Percentiles rank a stretch among this genome's conserved stretches.
Evolutionary conservation across 495 filamentous ascomycete genomes (phyloP).

Genomic region (Xylaria scruposa): DNA sequence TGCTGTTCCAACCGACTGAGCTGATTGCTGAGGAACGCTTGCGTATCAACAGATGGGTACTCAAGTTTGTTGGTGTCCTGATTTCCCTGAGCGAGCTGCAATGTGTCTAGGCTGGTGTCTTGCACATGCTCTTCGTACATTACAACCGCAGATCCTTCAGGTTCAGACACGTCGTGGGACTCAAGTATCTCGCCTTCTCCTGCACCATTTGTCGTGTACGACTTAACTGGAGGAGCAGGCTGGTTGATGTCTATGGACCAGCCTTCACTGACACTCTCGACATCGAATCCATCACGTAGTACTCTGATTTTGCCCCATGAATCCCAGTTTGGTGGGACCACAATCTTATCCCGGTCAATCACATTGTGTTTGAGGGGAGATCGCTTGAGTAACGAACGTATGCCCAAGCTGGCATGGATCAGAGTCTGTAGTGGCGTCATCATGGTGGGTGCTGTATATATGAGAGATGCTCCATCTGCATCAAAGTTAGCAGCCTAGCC

Average conservation of each 20-base stretch:
- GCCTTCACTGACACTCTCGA: conserved; percentile 81
- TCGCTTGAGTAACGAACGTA: conserved; percentile 85
- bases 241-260: conserved; percentile 84
- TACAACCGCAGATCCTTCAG: conserved; percentile 64
- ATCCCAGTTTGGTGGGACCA: conserved; percentile 96
- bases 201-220: conserved; percentile 33
- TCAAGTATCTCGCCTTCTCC: conserved; percentile 24
- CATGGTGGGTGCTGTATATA: conserved; percentile 85
- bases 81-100: conserved; percentile 57
- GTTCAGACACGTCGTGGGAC: conserved; percentile 32
- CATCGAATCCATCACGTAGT: conserved; percentile 90
- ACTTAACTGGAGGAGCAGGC: conserved; percentile 41
- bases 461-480: conserved; percentile 85
- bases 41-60: conserved; percentile 76
- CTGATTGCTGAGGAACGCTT: conserved; percentile 78
- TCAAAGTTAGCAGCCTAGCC: conserved; percentile 28
- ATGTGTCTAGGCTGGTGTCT: conserved; percentile 69
- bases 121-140: conserved; percentile 82
- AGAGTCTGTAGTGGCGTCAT: conserved; percentile 80
- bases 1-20: conserved; percentile 73
- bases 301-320: conserved; percentile 98
- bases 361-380: conserved; percentile 91
- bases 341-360: conserved; percentile 92
- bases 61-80: conserved; percentile 64
- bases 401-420: conserved; percentile 85